A percentile compares a stretch with the other conserved stretches of the same genome.
phyloP scores from a whole-genome alignment of 2,329 filamentous ascomycete genomes.

The Penicillium sp. region DNA sequence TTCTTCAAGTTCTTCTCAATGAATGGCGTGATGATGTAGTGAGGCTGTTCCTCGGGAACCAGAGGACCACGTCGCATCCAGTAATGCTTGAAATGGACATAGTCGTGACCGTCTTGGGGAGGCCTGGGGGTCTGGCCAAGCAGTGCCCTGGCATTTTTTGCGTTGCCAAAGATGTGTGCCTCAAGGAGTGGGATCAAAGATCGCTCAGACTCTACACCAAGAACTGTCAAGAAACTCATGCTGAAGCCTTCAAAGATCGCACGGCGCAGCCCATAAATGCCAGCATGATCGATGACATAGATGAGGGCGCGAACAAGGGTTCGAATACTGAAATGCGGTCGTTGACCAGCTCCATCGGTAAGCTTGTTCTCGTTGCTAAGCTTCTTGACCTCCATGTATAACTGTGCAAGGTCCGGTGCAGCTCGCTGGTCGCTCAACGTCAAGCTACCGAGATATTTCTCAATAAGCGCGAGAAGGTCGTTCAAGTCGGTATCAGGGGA shows the following conservation, averaged over 20 bases:
- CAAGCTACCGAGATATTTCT: constrained; percentile 75
- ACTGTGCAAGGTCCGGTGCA: constrained; percentile 74
- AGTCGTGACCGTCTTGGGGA: constrained; percentile 71
- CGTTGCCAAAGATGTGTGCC: constrained; percentile 71
- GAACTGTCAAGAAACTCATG: constrained; percentile 93
- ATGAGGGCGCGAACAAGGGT: constrained; percentile 86
- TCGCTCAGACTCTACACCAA: constrained; percentile 77
- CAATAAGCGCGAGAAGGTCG: constrained; percentile 83
- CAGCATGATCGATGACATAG: constrained; percentile 81
- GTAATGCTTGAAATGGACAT: constrained; percentile 85
- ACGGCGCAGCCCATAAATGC: constrained; percentile 78
- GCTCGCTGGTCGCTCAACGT: constrained; percentile 70
- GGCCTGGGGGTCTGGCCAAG: constrained; percentile 74
- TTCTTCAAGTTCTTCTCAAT: constrained; percentile 94
- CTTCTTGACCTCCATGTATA: constrained; percentile 85
- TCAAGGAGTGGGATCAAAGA: constrained; percentile 76
- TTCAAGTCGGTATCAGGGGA: constrained; percentile 84
- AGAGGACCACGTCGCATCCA: constrained; percentile 79
- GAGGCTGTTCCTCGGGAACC: constrained; percentile 66
- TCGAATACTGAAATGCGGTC: constrained; percentile 93
- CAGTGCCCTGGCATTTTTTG: constrained; percentile 67
- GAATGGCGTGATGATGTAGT: constrained; percentile 96
- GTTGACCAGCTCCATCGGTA: constrained; percentile 92
- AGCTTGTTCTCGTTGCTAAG: constrained; percentile 78
- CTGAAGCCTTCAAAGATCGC: constrained; percentile 93